These are phyloP conservation scores for Thielaviopsis ethacetica DNA, from an alignment of 2,329 filamentous ascomycete species.

Conservation along the genomic window DNA sequence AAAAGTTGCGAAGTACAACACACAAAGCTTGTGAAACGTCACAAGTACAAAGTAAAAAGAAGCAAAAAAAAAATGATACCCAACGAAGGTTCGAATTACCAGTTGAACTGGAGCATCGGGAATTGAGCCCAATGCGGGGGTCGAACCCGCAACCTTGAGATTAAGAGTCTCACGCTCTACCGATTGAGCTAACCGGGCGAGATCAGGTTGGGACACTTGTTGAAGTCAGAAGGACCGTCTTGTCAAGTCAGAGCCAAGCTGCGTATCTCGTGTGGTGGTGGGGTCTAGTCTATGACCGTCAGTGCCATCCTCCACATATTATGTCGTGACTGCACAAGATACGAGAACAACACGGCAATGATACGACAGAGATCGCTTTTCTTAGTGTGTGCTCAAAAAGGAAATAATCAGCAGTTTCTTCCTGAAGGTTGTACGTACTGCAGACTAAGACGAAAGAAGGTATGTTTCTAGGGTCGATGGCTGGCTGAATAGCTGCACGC, in stretches of 20 bases:
- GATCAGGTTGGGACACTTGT: too few relatives aligned
- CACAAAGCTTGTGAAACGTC: too few relatives aligned
- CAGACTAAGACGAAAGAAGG: neutral
- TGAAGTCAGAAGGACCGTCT: too few relatives aligned
- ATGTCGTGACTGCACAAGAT: neutral
- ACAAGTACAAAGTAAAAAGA: neutral
- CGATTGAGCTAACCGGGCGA: conserved; percentile 49
- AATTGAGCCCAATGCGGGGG: conserved; percentile 19
- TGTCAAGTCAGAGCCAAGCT: too few relatives aligned
- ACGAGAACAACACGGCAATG: neutral
- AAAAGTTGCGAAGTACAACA: too few relatives aligned
- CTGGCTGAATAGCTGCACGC: neutral
- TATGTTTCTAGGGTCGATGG: neutral
- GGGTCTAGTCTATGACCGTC: too few relatives aligned
- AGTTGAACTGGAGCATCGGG: conserved; percentile 11
- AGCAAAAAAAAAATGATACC: neutral
- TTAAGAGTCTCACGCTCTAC: conserved; percentile 60
- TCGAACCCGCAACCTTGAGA: conserved; percentile 28
- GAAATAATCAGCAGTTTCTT: neutral
- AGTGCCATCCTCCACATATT: neutral
- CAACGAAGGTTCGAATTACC: conserved; percentile 8
- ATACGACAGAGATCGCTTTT: neutral
- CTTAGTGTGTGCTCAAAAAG: neutral
- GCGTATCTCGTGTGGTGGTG: too few relatives aligned
- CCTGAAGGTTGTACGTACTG: neutral